Conservation (phyloP, 306 rosid species). For the Prunus campanulata region DNA sequence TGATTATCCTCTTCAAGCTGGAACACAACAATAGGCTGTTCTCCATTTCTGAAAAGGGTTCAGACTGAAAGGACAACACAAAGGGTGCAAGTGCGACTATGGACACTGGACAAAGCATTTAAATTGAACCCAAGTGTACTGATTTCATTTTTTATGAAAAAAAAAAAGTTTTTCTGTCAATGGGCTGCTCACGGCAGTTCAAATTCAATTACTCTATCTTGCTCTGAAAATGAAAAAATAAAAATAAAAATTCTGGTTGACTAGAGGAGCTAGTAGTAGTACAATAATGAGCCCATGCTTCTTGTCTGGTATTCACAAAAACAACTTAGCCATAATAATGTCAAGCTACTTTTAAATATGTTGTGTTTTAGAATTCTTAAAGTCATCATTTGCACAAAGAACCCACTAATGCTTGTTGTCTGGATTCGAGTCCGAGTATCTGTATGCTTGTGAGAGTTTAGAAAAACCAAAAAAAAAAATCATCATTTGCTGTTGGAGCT, state of each 20-base stretch:
- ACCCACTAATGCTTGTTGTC: too few species aligned
- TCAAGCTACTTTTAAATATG: not conserved
- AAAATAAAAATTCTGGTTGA: not conserved
- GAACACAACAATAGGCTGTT: not conserved
- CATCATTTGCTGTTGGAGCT: conserved; percentile 2
- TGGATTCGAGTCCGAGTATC: accelerated
- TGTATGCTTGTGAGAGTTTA: too few species aligned
- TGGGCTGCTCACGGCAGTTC: not conserved
- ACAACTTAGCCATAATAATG: not conserved
- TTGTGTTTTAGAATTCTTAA: not conserved
- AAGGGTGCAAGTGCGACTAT: not conserved
- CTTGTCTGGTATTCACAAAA: not conserved
- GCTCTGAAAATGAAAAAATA: not conserved
- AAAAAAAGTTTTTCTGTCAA: not conserved
- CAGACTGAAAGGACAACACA: not conserved
- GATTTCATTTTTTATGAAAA: not conserved
- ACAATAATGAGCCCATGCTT: not conserved
- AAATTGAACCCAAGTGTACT: not conserved
- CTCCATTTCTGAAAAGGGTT: not conserved
- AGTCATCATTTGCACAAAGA: not conserved
- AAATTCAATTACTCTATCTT: not conserved
- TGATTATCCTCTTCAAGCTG: conserved; percentile 12
- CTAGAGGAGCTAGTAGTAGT: not conserved
- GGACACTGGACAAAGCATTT: not conserved
- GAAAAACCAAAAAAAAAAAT: too few species aligned